A percentile compares a stretch with the other conserved stretches of the same genome.
Conservation (phyloP, 805 yeast genomes). For the Torulaspora gathmanii region DNA sequence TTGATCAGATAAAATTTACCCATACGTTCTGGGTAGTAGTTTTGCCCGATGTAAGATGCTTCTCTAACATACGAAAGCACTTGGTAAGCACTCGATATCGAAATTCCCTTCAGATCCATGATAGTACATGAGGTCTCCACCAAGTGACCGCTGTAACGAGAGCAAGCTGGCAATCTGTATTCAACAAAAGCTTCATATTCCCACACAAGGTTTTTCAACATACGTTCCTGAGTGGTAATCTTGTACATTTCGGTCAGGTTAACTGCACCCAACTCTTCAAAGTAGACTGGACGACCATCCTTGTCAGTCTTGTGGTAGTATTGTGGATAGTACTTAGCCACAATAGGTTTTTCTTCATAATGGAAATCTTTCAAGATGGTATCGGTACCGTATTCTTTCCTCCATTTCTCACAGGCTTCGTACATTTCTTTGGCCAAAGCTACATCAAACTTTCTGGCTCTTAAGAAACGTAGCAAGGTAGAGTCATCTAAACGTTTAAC, state of each 20-base stretch:
- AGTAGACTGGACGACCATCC: conserved; percentile 94
- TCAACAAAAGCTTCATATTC: conserved; percentile 89
- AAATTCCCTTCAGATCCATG: conserved; percentile 90
- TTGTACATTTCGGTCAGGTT: conserved; percentile 87
- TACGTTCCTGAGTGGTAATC: conserved; percentile 90
- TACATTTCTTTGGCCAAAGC: conserved; percentile 77
- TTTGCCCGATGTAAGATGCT: conserved; percentile 92
- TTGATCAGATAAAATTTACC: conserved; percentile 94
- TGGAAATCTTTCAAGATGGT: conserved; percentile 83
- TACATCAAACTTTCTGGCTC: conserved; percentile 93
- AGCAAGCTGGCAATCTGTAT: conserved; percentile 88
- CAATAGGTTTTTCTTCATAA: conserved; percentile 87
- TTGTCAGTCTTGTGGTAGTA: conserved; percentile 95
- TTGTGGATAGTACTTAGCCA: conserved; percentile 89
- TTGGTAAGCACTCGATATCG: conserved; percentile 75
- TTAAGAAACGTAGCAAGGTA: conserved; percentile 72
- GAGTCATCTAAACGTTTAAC: conserved; percentile 83
- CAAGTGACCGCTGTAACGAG: conserved; percentile 69
- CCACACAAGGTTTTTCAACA: conserved; percentile 94
- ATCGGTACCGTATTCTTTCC: conserved; percentile 79
- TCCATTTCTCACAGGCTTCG: conserved; percentile 85
- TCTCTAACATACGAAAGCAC: conserved; percentile 86
- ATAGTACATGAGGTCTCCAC: conserved; percentile 97
- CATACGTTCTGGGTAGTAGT: conserved; percentile 98
- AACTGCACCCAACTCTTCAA: conserved; percentile 90